Conservation (phyloP, 805 yeast species). For the Saccharomycopsis sp. region DNA sequence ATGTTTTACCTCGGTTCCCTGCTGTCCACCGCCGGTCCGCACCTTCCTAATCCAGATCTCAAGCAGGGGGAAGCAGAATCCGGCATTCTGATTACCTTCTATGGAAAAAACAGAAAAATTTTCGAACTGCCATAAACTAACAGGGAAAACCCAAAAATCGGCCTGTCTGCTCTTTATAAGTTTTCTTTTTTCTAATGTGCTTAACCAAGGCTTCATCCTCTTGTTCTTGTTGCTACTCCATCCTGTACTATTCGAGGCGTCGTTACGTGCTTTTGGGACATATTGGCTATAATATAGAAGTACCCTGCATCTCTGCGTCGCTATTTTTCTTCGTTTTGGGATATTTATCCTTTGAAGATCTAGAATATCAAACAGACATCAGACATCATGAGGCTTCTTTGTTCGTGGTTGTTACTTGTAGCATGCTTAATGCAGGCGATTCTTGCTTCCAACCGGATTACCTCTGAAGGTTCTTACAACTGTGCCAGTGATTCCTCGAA, state of each 20-base stretch:
- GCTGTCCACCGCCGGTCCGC: neutral
- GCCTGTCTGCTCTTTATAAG: neutral
- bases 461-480: conserved; percentile 16
- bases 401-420: neutral
- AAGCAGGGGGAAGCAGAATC: neutral
- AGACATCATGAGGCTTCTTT: neutral
- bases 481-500: conserved; percentile 14
- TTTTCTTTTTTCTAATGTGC: neutral
- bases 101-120: neutral
- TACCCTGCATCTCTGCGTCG: neutral
- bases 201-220: neutral
- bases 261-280: neutral
- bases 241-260: neutral
- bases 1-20: neutral
- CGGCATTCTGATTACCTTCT: neutral
- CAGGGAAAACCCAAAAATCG: neutral
- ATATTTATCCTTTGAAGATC: neutral
- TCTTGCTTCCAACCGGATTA: conserved; percentile 2
- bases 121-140: neutral
- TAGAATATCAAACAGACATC: neutral
- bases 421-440: neutral
- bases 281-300: neutral
- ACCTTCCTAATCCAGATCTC: neutral
- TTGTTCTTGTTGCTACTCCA: neutral
- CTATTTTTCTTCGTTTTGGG: neutral